A percentile compares a stretch with the other conserved stretches of the same genome.
Conservation (phyloP, 495 filamentous ascomycete genomes). For the Acidiella bohemica region DNA sequence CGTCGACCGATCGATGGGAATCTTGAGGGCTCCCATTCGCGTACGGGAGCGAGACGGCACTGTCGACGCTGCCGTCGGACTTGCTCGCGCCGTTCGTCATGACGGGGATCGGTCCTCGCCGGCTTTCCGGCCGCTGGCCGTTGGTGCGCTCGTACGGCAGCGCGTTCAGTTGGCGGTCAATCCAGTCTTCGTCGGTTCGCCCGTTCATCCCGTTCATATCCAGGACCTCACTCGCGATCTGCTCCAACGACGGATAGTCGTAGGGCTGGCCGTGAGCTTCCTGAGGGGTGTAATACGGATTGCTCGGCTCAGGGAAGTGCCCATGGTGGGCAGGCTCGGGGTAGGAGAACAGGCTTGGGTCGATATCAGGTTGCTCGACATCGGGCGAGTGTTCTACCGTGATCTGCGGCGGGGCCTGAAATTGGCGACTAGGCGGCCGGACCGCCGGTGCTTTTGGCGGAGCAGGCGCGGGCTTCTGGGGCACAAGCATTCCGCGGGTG, state of each 20-base stretch:
- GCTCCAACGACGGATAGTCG: slow-evolving; percentile 17
- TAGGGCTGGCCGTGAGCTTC: slow-evolving; percentile 3
- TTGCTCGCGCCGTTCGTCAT: background rate
- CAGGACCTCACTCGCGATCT: slow-evolving; percentile 21
- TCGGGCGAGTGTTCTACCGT: slow-evolving; percentile 5
- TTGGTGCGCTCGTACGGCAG: too few species aligned
- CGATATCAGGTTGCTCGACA: slow-evolving; percentile 9
- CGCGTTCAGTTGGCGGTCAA: slow-evolving; percentile 7
- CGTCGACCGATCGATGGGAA: slow-evolving; percentile 1
- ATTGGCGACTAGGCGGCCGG: background rate
- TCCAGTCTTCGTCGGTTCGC: slow-evolving; percentile 2
- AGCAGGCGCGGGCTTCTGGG: too few species aligned
- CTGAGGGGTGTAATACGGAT: slow-evolving; percentile 6
- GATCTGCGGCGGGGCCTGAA: slow-evolving; percentile 2
- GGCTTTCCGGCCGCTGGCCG: background rate
- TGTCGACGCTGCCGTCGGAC: slow-evolving; percentile 13
- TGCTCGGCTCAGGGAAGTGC: background rate
- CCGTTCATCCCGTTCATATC: slow-evolving; percentile 21
- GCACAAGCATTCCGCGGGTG: slow-evolving; percentile 5
- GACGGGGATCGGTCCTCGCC: background rate
- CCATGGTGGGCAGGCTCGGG: slow-evolving; percentile 1
- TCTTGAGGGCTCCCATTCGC: background rate
- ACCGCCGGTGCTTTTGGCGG: background rate
- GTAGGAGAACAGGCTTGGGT: slow-evolving; percentile 16
- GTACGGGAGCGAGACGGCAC: slow-evolving; percentile 4